Base-by-base conservation (phyloP, 1,139 yeast genomes). In the Debaryomyces coudertii region DNA sequence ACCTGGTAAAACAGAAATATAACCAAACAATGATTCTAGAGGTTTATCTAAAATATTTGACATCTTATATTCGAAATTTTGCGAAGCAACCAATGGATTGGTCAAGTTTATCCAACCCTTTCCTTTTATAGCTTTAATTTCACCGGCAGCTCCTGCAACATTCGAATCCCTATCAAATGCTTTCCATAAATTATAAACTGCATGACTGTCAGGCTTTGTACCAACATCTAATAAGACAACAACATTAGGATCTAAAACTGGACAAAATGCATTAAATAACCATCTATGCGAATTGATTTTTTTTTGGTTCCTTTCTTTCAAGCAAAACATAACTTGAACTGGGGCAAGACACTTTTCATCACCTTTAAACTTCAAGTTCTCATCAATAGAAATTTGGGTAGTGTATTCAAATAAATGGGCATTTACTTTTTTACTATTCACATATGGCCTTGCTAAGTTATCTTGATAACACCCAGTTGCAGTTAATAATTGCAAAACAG, bases 81-180 rank as follows among this genome's bases (percentile, higher is more conserved):
- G 99, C 0, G 97, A 90, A 0, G 98, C 97, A 34, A 93, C 97
- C 41, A 93, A 71, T 2, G 99, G 99, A 62, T 92, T 93, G 25
- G 89, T 67, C 53, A 93, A 71, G 52, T 90, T 88, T 22, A 72
- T 61, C 79, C 97, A 89, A 14, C 84, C 87, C 60, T 83, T 87
- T 37, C 98, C 98, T 57, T 87, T 89, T 88, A 92, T 87, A 1
- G 97, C 90, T 52, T 87, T 87, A 60, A 93, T 90, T 66, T 93
- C 97, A 50, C 99, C 99, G 14, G 97, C 97, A 1, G 96, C 98
- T 54, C 98, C 99, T 1, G 97, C 99, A 46, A 92, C 96, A 58
- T 92, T 90, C 1, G 97, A 90, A 63, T 93, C 97, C 57, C 85
- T 80, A 63, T 93, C 98, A 63, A 93, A 93, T 0, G 96, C 96